phyloP scores from a whole-genome alignment of 768 basidiomycete genomes.

The Asterophora parasitica region DNA sequence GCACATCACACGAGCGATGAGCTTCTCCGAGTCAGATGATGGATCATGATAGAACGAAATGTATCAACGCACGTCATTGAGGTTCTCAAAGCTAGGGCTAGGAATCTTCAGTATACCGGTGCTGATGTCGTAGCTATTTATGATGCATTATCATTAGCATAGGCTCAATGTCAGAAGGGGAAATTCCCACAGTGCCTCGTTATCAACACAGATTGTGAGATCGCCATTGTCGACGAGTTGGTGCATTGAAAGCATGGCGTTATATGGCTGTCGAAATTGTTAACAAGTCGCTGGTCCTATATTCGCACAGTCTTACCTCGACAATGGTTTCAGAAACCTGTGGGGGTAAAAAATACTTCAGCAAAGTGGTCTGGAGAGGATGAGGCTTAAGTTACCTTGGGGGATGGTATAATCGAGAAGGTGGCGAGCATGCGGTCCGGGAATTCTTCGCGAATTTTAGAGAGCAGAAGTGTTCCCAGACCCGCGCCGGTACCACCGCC shows the following conservation, averaged over 20 bases:
- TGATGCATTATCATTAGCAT: neutral
- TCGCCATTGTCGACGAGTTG: constrained; percentile 89
- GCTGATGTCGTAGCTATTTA: constrained; percentile 64
- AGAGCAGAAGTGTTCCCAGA: constrained; percentile 72
- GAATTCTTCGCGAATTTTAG: constrained; percentile 74
- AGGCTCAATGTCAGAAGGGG: neutral
- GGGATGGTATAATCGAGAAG: constrained; percentile 50
- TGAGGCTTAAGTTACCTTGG: constrained; percentile 30
- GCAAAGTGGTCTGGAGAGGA: neutral
- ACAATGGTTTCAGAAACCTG: constrained; percentile 53
- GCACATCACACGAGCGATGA: constrained; percentile 89
- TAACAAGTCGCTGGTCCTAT: constrained; percentile 32
- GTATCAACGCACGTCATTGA: constrained; percentile 55
- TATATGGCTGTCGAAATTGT: constrained; percentile 73
- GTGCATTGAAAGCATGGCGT: constrained; percentile 77
- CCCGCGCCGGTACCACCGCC: constrained; percentile 92
- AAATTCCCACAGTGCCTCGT: constrained; percentile 69
- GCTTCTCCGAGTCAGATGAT: constrained; percentile 20
- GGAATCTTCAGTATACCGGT: constrained; percentile 61
- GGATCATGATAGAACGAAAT: neutral
- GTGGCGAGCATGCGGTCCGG: constrained; percentile 55
- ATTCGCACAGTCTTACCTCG: constrained; percentile 55
- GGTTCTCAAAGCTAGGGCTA: constrained; percentile 55
- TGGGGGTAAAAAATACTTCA: neutral
- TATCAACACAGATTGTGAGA: constrained; percentile 80